Percentiles rank a stretch among this genome's conserved stretches.
Evolutionary conservation across 768 basidiomycete species (phyloP).

Genomic region (Rhodocollybia butyracea): DNA sequence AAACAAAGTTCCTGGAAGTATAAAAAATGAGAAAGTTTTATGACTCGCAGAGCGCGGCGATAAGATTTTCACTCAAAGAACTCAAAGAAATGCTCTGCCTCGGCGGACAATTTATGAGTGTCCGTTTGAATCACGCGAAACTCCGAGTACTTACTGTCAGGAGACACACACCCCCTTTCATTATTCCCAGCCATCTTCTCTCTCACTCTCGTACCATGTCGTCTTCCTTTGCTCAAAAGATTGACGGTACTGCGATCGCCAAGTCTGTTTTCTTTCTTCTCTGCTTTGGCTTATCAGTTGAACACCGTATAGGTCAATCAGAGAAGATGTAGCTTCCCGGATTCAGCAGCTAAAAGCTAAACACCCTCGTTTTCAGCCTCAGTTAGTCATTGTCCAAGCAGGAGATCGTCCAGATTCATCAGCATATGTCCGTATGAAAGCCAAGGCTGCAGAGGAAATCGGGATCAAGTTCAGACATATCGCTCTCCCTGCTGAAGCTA

Average conservation of each 20-base stretch:
- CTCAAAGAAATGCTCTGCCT: not conserved
- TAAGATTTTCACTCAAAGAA: no score
- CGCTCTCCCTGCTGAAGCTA: slow-evolving; percentile 60
- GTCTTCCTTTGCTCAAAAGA: slow-evolving; percentile 43
- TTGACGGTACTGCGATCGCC: slow-evolving; percentile 83
- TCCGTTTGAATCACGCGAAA: not conserved
- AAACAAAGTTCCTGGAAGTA: no score
- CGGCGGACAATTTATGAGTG: not conserved
- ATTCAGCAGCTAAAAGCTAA: slow-evolving; percentile 62
- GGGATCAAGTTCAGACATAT: slow-evolving; percentile 88
- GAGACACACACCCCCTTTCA: not conserved
- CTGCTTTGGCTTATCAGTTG: slow-evolving; percentile 5
- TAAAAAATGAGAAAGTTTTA: no score
- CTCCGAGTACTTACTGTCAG: slow-evolving; percentile 10
- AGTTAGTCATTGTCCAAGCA: slow-evolving; percentile 90
- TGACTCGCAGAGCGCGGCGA: no score
- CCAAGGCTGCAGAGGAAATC: slow-evolving; percentile 91
- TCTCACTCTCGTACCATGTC: slow-evolving; percentile 27
- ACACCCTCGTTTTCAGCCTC: slow-evolving; percentile 87
- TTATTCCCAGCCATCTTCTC: not conserved
- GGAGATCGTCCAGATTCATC: slow-evolving; percentile 88
- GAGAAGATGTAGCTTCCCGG: slow-evolving; percentile 66
- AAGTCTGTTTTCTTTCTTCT: slow-evolving; percentile 50
- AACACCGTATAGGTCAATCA: slow-evolving; percentile 60
- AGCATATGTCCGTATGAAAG: slow-evolving; percentile 96